phyloP scores from a whole-genome alignment of 169 alveolate species.

The Plasmodium gallinaceum region DNA sequence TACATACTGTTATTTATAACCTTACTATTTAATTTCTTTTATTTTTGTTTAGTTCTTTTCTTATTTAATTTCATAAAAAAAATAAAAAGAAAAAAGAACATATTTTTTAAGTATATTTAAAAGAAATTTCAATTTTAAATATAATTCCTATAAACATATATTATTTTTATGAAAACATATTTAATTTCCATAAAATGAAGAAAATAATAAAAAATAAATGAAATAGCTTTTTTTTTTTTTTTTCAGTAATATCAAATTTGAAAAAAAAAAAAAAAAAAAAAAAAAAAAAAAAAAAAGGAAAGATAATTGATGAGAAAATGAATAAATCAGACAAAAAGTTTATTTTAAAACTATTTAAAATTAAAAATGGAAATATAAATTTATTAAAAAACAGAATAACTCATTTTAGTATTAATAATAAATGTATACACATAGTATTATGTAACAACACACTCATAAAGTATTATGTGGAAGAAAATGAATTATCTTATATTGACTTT shows the following conservation, averaged over 20 bases:
- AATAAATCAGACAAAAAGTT: slow-evolving; percentile 58
- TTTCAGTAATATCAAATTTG: too few relatives aligned
- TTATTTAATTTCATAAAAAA: too few relatives aligned
- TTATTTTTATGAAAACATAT: too few relatives aligned
- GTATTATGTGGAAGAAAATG: slow-evolving; percentile 70
- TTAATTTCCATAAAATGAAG: too few relatives aligned
- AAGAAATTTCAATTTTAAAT: too few relatives aligned
- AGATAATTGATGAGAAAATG: slow-evolving; percentile 17
- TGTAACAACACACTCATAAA: slow-evolving; percentile 62
- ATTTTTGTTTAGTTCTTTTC: neutral
- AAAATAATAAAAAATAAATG: too few relatives aligned
- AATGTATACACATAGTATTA: slow-evolving; percentile 70
- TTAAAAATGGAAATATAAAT: slow-evolving; percentile 69
- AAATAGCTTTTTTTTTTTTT: too few relatives aligned
- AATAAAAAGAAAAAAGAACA: too few relatives aligned
- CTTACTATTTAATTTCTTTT: neutral
- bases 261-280: too few relatives aligned
- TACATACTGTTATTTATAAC: neutral
- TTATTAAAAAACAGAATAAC: slow-evolving; percentile 70
- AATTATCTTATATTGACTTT: slow-evolving; percentile 61
- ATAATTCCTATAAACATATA: too few relatives aligned
- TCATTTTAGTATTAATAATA: slow-evolving; percentile 69
- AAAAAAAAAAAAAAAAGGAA: too few relatives aligned
- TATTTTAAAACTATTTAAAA: slow-evolving; percentile 53
- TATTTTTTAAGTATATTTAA: too few relatives aligned